These are phyloP conservation scores for Fusarium redolens DNA, from an alignment of 2,329 filamentous ascomycete species.

Conservation along the genomic window DNA sequence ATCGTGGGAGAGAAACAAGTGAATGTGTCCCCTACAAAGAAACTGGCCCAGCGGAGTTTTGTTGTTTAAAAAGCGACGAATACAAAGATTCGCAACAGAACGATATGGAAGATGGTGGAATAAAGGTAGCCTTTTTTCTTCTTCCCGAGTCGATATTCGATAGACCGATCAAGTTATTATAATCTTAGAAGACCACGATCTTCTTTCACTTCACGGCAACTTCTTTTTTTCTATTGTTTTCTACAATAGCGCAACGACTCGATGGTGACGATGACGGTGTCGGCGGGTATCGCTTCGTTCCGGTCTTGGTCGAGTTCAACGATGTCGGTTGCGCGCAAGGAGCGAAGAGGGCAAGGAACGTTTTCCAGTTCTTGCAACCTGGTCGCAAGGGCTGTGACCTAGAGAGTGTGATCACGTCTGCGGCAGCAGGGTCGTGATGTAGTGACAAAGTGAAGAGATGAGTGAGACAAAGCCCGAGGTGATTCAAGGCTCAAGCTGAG, in stretches of 20 bases:
- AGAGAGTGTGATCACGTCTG: conserved; percentile 41
- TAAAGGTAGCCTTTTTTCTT: background rate
- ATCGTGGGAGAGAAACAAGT: conserved; percentile 94
- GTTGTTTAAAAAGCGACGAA: conserved; percentile 39
- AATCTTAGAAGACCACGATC: conserved; percentile 30
- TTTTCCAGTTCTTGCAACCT: conserved; percentile 56
- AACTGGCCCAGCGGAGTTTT: conserved; percentile 48
- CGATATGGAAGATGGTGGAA: conserved; percentile 14
- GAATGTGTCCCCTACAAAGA: conserved; percentile 88
- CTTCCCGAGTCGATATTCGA: conserved; percentile 3
- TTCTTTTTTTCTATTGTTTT: conserved; percentile 48
- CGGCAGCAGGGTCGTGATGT: conserved; percentile 23
- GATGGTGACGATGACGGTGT: conserved; percentile 49
- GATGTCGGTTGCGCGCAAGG: conserved; percentile 50
- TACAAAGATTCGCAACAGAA: conserved; percentile 38
- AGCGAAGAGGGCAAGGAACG: conserved; percentile 53
- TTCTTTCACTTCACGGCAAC: conserved; percentile 49
- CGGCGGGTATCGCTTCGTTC: conserved; percentile 49
- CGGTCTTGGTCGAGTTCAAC: conserved; percentile 51
- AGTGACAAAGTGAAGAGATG: conserved; percentile 28
- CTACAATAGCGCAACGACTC: conserved; percentile 53
- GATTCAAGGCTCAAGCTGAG: conserved; percentile 28
- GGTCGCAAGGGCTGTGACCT: conserved; percentile 43
- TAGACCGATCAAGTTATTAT: conserved; percentile 31
- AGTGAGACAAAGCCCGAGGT: conserved; percentile 21